Conservation (phyloP, 345 rosid genomes). For the Acer yangbiense region DNA sequence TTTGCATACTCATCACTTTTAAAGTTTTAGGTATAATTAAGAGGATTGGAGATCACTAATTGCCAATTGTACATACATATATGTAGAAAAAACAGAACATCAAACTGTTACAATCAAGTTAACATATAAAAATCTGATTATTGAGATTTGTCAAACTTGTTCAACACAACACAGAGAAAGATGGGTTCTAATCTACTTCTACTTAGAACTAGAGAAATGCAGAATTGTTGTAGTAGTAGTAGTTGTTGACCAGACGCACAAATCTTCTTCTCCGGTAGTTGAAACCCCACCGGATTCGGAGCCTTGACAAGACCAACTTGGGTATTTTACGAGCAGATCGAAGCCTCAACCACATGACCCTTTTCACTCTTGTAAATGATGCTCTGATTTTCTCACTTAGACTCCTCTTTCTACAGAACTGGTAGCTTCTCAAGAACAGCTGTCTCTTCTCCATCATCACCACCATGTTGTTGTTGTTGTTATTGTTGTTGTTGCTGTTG, state of each 20-base stretch:
- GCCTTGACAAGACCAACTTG: slow-evolving; percentile 57
- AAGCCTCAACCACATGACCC: slow-evolving; percentile 49
- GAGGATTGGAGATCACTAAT: too few relatives aligned
- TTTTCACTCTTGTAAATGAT: slow-evolving; percentile 52
- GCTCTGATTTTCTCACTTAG: slow-evolving; percentile 50
- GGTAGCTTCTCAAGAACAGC: slow-evolving; percentile 75
- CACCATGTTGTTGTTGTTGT: slow-evolving; percentile 6
- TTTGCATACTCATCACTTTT: too few relatives aligned
- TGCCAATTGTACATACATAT: too few relatives aligned
- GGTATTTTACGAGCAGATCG: slow-evolving; percentile 46
- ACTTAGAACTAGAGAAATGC: slow-evolving; percentile 22
- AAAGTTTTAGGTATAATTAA: too few relatives aligned
- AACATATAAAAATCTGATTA: not conserved
- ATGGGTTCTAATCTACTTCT: not conserved
- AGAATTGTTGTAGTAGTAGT: slow-evolving; percentile 25
- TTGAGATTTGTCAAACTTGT: not conserved
- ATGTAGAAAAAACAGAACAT: not conserved
- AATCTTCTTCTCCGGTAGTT: slow-evolving; percentile 50
- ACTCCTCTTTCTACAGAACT: slow-evolving; percentile 65
- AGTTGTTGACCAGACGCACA: slow-evolving; percentile 37
- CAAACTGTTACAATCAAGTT: not conserved
- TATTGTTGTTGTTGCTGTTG: not conserved
- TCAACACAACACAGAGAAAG: not conserved
- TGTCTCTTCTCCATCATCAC: slow-evolving; percentile 80
- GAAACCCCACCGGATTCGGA: slow-evolving; percentile 49